phyloP scores from a whole-genome alignment of 176 grass and related monocot species.

The Dactylis glomerata region DNA sequence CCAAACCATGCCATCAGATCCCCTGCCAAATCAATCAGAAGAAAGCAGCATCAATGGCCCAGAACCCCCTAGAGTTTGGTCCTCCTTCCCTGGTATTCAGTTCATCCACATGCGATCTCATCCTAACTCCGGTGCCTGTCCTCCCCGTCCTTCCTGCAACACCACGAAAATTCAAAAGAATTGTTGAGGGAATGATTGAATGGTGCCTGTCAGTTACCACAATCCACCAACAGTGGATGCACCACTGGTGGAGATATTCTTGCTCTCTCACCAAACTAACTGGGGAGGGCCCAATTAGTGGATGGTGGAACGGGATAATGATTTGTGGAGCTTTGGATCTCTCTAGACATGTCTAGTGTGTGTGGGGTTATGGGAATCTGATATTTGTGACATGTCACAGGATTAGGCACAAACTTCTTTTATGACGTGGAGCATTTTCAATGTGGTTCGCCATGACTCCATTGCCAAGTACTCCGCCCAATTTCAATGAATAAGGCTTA shows the following conservation, averaged over 20 bases:
- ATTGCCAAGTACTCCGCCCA: neutral
- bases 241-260: constrained; percentile 29
- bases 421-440: neutral
- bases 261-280: neutral
- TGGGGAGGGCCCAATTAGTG: neutral
- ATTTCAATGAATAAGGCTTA: too few species aligned
- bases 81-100: neutral
- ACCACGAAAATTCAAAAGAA: neutral
- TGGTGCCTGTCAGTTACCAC: neutral
- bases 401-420: neutral
- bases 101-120: constrained; percentile 33
- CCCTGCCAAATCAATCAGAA: constrained; percentile 8
- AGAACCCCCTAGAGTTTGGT: neutral
- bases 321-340: constrained; percentile 21
- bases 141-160: neutral
- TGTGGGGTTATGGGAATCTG: neutral
- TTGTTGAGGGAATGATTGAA: neutral
- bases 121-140: constrained; percentile 11
- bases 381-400: neutral
- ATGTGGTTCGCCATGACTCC: neutral
- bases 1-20: neutral
- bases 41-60: constrained; percentile 17
- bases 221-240: constrained; percentile 33
- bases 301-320: neutral
- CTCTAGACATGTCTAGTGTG: neutral